Conservation (phyloP, 2,329 filamentous ascomycete species). For the Chaetomium sp. region DNA sequence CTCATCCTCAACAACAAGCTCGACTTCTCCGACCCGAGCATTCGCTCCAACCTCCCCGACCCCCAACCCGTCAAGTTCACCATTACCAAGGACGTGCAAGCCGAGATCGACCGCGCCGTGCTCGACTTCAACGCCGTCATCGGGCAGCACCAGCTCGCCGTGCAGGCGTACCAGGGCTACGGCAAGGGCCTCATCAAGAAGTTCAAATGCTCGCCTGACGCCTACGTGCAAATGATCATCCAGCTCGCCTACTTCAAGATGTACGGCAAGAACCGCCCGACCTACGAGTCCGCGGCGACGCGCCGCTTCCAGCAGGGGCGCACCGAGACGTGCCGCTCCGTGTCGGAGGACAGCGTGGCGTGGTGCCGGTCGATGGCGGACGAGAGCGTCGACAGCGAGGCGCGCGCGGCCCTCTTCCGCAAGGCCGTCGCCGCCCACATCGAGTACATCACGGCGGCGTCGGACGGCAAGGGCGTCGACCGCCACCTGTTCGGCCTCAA, state of each 20-base stretch:
- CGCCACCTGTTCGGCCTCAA: slow-evolving; percentile 96
- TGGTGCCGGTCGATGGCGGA: slow-evolving; percentile 90
- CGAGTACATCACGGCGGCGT: slow-evolving; percentile 87
- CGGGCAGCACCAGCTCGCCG: slow-evolving; percentile 82
- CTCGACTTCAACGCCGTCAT: slow-evolving; percentile 82
- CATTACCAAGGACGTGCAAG: slow-evolving; percentile 70
- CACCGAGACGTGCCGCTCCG: slow-evolving; percentile 91
- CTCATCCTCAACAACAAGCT: slow-evolving; percentile 94
- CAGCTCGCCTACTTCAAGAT: slow-evolving; percentile 98
- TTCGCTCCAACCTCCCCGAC: slow-evolving; percentile 83
- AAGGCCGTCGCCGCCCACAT: slow-evolving; percentile 79
- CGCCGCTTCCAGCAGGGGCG: slow-evolving; percentile 95
- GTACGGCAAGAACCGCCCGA: slow-evolving; percentile 96
- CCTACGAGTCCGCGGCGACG: slow-evolving; percentile 94
- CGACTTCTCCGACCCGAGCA: slow-evolving; percentile 75
- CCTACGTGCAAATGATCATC: slow-evolving; percentile 98
- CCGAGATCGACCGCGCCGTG: slow-evolving; percentile 76
- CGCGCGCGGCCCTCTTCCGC: slow-evolving; percentile 74
- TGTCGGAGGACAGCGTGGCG: slow-evolving; percentile 86
- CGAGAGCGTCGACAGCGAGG: slow-evolving; percentile 61
- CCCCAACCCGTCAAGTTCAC: slow-evolving; percentile 78
- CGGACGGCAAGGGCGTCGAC: slow-evolving; percentile 91
- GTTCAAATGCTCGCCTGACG: slow-evolving; percentile 97
- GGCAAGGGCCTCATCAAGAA: slow-evolving; percentile 99
- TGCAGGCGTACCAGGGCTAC: slow-evolving; percentile 96